phyloP scores from a whole-genome alignment of 306 rosid species.

The Psophocarpus tetragonolobus region DNA sequence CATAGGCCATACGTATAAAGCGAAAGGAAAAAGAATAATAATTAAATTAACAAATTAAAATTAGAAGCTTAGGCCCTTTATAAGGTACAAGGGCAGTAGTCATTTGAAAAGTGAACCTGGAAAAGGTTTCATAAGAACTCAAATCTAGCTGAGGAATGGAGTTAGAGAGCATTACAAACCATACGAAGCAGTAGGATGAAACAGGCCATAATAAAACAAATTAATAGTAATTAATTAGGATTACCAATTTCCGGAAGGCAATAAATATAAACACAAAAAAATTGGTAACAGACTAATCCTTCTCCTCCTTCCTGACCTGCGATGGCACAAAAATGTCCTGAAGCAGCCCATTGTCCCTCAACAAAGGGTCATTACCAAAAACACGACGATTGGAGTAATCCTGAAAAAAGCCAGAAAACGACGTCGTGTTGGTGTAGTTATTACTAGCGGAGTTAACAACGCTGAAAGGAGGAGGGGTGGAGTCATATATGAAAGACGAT shows the following conservation, averaged over 20 bases:
- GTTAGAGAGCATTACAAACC: constrained; percentile 19
- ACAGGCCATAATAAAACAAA: not conserved
- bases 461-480: constrained; percentile 42
- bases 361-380: constrained; percentile 34
- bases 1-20: not conserved
- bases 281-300: not conserved
- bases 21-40: not conserved
- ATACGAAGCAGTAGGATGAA: not conserved
- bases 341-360: constrained; percentile 74
- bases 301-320: constrained; percentile 49
- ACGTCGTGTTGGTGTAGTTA: constrained; percentile 21
- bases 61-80: constrained; percentile 8
- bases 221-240: not conserved
- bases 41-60: constrained; percentile 29
- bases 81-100: constrained; percentile 10
- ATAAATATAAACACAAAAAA: not conserved
- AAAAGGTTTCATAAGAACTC: constrained; percentile 25
- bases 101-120: constrained; percentile 26
- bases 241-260: not conserved
- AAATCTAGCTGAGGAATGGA: not conserved
- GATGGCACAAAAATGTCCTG: constrained; percentile 68
- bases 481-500: constrained; percentile 34
- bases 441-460: not conserved
- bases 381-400: constrained; percentile 14
- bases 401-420: constrained; percentile 36